Evolutionary conservation across 78 protist species (phyloP), one percentile per base, ranked within the genome.

Genomic region (Parvularia atlantis): DNA sequence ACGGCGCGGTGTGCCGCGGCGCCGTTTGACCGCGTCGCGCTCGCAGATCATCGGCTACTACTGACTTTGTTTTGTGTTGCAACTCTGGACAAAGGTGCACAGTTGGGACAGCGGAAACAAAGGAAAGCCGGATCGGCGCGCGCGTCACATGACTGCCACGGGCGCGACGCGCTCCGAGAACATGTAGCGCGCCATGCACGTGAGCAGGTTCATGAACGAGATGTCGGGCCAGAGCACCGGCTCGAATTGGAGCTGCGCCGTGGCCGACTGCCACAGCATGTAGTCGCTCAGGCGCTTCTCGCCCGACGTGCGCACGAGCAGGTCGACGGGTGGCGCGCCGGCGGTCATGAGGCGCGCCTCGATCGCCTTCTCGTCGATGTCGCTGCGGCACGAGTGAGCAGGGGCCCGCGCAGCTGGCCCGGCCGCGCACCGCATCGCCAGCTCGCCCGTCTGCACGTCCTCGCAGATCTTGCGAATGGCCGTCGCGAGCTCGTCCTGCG

Each of bases 251-350:
- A 67, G 26, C 7, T 7, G 44, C n/a, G 76, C 44, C 19, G 1
- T 0, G 1, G 73, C 26, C 1, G 81, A 50, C 71, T 92, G 96
- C 91, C 88, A 92, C 11, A 89, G 66, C 65, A 92, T 53, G 31
- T 82, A 92, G 60, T 92, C 91, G 48, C 89, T 80, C 31, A 92
- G 67, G 1, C 96, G 84, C 35, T 66, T 70, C 71, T 89, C 96
- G 20, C 96, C 96, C 0, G 92, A 85, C 5, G 94, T 92, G 33
- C 96, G 82, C 44, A 92, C 66, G 30, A 89, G 43, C 9, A 92
- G 46, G 40, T 88, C 92, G 9, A 78, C 80, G 31, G 48, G 75
- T 2, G 74, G 73, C 20, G 26, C 0, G 1, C 17, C 81, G 30
- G 41, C 31, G 7, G 81, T 66, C 66, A 68, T 71, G 40, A 80